A percentile compares a stretch with the other conserved stretches of the same genome.
Evolutionary conservation across 371 early-diverging fungal genomes (phyloP).

Genomic region (Circinella umbellata): DNA sequence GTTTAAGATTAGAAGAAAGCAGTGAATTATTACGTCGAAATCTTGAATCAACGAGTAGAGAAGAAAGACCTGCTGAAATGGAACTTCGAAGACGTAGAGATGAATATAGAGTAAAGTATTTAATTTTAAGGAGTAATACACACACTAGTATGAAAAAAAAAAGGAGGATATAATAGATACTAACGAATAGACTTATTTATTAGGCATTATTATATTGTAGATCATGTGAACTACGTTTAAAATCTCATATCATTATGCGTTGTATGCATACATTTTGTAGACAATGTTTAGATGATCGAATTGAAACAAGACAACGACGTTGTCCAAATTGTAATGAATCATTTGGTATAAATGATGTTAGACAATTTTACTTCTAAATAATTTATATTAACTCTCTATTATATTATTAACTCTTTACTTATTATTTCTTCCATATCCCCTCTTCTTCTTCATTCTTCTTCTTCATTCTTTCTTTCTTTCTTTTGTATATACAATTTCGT

Average conservation of each 20-base stretch:
- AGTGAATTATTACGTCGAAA: slow-evolving; percentile 60
- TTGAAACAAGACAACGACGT: slow-evolving; percentile 94
- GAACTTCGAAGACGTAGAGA: slow-evolving; percentile 53
- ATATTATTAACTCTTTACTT: too few relatives aligned
- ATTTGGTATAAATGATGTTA: slow-evolving; percentile 93
- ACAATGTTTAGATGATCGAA: slow-evolving; percentile 89
- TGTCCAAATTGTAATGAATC: slow-evolving; percentile 97
- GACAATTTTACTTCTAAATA: slow-evolving; percentile 86
- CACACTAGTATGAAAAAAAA: too few relatives aligned
- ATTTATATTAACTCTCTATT: too few relatives aligned
- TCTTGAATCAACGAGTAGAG: slow-evolving; percentile 54
- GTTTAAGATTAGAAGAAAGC: slow-evolving; percentile 59
- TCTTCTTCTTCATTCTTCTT: not conserved
- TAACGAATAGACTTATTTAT: not conserved
- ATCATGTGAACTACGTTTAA: slow-evolving; percentile 85
- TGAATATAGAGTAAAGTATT: slow-evolving; percentile 47
- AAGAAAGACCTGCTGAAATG: slow-evolving; percentile 58
- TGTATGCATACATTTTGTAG: slow-evolving; percentile 99
- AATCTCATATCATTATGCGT: slow-evolving; percentile 79
- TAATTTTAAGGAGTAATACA: not conserved
- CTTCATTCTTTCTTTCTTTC: slow-evolving; percentile 16
- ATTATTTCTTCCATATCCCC: too few relatives aligned
- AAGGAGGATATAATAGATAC: too few relatives aligned
- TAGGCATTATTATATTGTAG: slow-evolving; percentile 88
- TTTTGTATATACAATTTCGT: slow-evolving; percentile 9